Evolutionary conservation across 2,329 filamentous ascomycete species (phyloP).

Genomic region (Aaosphaeria arxii): DNA sequence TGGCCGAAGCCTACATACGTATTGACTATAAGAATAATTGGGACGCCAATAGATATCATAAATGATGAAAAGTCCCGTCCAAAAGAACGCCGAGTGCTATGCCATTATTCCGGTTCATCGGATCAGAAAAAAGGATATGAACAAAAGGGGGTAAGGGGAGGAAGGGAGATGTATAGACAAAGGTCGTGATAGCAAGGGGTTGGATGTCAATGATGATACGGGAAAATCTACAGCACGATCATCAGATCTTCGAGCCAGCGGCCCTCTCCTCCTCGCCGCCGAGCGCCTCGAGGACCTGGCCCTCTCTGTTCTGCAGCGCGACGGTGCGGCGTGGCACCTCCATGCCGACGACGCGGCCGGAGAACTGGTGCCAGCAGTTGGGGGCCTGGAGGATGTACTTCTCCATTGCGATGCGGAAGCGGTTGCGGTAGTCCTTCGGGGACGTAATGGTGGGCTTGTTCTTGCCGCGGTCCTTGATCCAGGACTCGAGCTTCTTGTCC

Average conservation of each 20-base stretch:
- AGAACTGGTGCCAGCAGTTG: slow-evolving; percentile 72
- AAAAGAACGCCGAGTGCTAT: too few species aligned
- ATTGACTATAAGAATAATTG: too few species aligned
- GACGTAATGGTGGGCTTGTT: slow-evolving; percentile 91
- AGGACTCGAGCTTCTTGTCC: slow-evolving; percentile 99
- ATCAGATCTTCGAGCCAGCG: slow-evolving; percentile 8
- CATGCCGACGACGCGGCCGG: slow-evolving; percentile 17
- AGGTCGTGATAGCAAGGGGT: too few species aligned
- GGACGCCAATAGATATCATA: too few species aligned
- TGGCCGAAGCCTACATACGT: too few species aligned
- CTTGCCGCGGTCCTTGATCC: slow-evolving; percentile 96
- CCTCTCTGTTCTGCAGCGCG: slow-evolving; percentile 4
- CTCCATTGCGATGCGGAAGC: slow-evolving; percentile 95
- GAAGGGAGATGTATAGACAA: too few species aligned
- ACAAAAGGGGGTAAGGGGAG: too few species aligned
- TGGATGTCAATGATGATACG: too few species aligned
- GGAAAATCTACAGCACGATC: too few species aligned
- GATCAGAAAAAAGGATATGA: too few species aligned
- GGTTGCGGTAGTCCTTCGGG: slow-evolving; percentile 94
- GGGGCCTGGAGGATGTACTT: slow-evolving; percentile 76
- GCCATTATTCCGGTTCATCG: too few species aligned
- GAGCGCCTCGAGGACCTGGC: slow-evolving; percentile 10
- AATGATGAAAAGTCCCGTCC: too few species aligned
- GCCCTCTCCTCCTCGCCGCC: slow-evolving; percentile 10
- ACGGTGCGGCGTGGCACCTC: slow-evolving; percentile 9